Conservation (phyloP, 139 green algal species). For the Eudorina sp. region DNA sequence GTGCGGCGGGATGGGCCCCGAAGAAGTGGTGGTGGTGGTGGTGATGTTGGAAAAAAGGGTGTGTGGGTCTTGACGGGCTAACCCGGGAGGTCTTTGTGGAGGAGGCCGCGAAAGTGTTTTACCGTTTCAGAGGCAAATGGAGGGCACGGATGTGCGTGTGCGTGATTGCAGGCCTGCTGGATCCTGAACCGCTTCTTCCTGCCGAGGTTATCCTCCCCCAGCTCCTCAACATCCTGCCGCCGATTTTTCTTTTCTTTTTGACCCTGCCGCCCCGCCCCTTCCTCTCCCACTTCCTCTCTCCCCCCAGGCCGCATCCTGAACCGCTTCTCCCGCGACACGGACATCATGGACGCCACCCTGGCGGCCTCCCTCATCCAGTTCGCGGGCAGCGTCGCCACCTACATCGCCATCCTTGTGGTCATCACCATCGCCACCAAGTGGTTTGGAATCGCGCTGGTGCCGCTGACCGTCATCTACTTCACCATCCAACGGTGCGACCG, state of each 20-base stretch:
- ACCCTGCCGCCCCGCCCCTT: not conserved
- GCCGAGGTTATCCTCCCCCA: not conserved
- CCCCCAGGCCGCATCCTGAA: conserved; percentile 89
- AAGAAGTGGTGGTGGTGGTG: too few relatives aligned
- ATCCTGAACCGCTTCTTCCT: too few relatives aligned
- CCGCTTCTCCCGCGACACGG: conserved; percentile 88
- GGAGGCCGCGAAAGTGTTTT: too few relatives aligned
- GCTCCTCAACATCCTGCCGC: not conserved
- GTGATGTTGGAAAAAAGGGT: too few relatives aligned
- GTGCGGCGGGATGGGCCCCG: conserved; percentile 47
- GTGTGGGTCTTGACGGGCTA: not conserved
- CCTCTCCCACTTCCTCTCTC: not conserved
- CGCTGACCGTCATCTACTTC: conserved; percentile 85
- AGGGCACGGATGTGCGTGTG: not conserved
- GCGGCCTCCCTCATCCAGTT: conserved; percentile 58
- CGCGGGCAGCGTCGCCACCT: conserved; percentile 60
- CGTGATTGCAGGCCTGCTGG: too few relatives aligned
- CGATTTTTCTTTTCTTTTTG: too few relatives aligned
- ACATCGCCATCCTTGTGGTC: conserved; percentile 80
- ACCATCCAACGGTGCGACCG: conserved; percentile 67
- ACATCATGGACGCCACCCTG: conserved; percentile 83
- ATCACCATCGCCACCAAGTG: conserved; percentile 76
- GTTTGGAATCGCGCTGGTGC: conserved; percentile 73
- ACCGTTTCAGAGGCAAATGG: too few relatives aligned
- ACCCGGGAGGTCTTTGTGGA: too few relatives aligned